phyloP scores from a whole-genome alignment of 345 rosid species.

The Isatis tinctoria region DNA sequence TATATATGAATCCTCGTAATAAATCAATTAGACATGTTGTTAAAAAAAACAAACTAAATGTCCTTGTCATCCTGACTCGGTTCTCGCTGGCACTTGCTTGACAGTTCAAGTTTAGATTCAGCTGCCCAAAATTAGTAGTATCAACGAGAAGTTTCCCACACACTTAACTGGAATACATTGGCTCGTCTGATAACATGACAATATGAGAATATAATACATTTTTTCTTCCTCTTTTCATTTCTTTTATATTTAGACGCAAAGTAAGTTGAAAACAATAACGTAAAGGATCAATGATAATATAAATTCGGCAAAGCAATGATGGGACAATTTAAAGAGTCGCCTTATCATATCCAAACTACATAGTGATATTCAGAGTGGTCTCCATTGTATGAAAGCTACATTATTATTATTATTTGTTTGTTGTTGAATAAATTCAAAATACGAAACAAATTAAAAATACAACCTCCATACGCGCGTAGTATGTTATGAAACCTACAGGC shows the following conservation, averaged over 20 bases:
- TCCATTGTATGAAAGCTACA: slow-evolving; percentile 24
- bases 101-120: slow-evolving; percentile 19
- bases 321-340: slow-evolving; percentile 17
- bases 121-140: not conserved
- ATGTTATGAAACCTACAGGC: not conserved
- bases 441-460: not conserved
- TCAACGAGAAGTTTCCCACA: not conserved
- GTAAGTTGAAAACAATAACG: not conserved
- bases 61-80: not conserved
- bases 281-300: not conserved
- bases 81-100: slow-evolving; percentile 15
- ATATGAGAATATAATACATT: not conserved
- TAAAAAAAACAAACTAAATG: no score
- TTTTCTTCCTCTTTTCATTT: not conserved
- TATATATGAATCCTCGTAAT: not conserved
- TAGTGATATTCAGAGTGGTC: slow-evolving; percentile 14
- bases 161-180: not conserved
- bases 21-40: no score
- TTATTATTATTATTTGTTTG: not conserved
- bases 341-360: slow-evolving; percentile 2
- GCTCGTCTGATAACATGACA: not conserved
- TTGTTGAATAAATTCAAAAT: not conserved
- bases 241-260: not conserved
- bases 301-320: slow-evolving; percentile 9
- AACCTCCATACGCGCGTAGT: slow-evolving; percentile 8